Percentiles rank a stretch among this genome's conserved stretches.
These are phyloP conservation scores for Podila clonocystis DNA, from an alignment of 192 early-diverging fungal genomes.

Conservation along the genomic window DNA sequence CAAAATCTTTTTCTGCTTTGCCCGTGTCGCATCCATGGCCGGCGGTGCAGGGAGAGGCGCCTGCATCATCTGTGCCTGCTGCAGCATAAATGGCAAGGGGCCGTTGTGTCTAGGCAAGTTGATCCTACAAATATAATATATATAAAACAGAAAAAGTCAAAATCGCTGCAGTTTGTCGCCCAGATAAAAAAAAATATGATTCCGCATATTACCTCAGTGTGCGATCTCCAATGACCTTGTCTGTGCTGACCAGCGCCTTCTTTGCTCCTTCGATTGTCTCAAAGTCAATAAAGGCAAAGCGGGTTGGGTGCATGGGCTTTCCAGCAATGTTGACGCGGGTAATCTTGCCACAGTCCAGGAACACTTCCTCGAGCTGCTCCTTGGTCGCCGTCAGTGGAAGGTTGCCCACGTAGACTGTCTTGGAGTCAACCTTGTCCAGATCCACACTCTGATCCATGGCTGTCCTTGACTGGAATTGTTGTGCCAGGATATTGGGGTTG, in stretches of 20 bases:
- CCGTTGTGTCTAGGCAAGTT: constrained; percentile 37
- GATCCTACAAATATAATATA: constrained; percentile 8
- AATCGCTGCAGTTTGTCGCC: neutral
- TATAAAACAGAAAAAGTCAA: neutral
- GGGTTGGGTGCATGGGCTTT: constrained; percentile 42
- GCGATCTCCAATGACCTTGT: constrained; percentile 44
- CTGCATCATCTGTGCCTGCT: constrained; percentile 50
- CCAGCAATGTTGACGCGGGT: constrained; percentile 50
- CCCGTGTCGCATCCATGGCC: constrained; percentile 32
- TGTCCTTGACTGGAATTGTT: constrained; percentile 20
- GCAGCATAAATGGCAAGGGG: constrained; percentile 42
- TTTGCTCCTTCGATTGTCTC: constrained; percentile 39
- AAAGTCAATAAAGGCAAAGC: constrained; percentile 53
- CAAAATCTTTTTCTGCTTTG: constrained; percentile 34
- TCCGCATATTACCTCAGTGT: constrained; percentile 17
- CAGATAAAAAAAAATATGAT: neutral
- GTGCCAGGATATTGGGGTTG: constrained; percentile 29
- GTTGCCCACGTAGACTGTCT: constrained; percentile 47
- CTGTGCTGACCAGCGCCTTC: constrained; percentile 41
- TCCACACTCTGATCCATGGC: constrained; percentile 20
- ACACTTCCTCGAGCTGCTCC: constrained; percentile 46
- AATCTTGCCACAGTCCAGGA: constrained; percentile 40
- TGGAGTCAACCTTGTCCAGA: constrained; percentile 39
- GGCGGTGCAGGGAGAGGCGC: constrained; percentile 2
- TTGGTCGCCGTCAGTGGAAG: constrained; percentile 38